Conservation (phyloP, 179 eudicot genomes). For the Silene coronaria region DNA sequence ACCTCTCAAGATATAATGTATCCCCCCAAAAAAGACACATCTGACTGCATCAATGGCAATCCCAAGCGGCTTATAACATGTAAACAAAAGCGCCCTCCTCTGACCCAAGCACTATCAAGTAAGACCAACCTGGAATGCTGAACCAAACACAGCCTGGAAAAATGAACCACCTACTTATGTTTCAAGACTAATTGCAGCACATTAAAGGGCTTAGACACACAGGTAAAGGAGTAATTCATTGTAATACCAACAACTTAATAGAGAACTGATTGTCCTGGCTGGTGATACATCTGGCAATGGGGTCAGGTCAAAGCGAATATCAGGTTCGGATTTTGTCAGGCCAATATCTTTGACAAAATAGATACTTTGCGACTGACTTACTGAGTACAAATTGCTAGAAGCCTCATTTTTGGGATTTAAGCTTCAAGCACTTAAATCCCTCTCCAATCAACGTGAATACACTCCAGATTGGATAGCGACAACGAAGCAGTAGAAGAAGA, state of each 20-base stretch:
- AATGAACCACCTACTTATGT: background rate
- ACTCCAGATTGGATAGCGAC: slow-evolving; percentile 34
- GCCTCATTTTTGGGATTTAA: slow-evolving; percentile 28
- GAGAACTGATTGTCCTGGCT: too few species aligned
- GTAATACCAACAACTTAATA: too few species aligned
- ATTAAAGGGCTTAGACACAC: background rate
- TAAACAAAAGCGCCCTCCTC: slow-evolving; percentile 49
- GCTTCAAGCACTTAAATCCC: slow-evolving; percentile 38
- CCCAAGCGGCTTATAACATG: slow-evolving; percentile 41
- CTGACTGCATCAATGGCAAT: slow-evolving; percentile 32
- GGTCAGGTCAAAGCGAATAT: too few species aligned
- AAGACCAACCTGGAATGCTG: slow-evolving; percentile 40
- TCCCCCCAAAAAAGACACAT: slow-evolving; percentile 38
- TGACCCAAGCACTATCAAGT: slow-evolving; percentile 36
- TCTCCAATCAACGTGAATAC: slow-evolving; percentile 21
- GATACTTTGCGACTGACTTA: slow-evolving; percentile 18
- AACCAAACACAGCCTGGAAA: slow-evolving; percentile 35
- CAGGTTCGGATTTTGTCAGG: too few species aligned
- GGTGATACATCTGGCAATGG: too few species aligned
- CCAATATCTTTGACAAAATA: background rate
- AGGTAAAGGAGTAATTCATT: background rate
- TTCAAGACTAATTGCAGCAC: background rate
- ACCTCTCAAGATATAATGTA: slow-evolving; percentile 58
- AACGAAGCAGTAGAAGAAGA: slow-evolving; percentile 37
- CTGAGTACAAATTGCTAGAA: slow-evolving; percentile 39